Base-by-base conservation (phyloP, 2,329 filamentous ascomycete genomes). In the Neoascochyta sp. region DNA sequence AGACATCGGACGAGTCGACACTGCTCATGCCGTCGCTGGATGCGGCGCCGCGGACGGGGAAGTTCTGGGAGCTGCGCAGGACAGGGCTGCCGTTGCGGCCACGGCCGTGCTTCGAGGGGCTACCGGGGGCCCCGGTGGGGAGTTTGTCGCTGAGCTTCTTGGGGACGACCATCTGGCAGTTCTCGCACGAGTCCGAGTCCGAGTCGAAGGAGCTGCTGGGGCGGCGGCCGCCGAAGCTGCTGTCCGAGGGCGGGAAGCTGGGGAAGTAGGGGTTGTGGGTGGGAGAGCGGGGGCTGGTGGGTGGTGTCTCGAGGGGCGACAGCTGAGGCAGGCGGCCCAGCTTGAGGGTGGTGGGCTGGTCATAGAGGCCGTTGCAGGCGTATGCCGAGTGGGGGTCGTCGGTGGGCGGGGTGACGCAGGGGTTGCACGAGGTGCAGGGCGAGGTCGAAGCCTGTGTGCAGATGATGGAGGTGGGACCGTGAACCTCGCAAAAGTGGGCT, bases 401-500 rank as follows among this genome's bases (percentile, higher is more conserved):
- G 25, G 58, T 56, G 7, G 60, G 57, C 30, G 65, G 63, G 22
- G 65, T 67, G 22, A 64, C 58, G 51, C 65, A 63, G 35, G 69
- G 63, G 42, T 68, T 67, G 54, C 75, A 78, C 50, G 73, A 68
- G 25, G 63, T 56, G 50, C 75, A 78, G 33, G 72, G 64, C 34
- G 74, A 65, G 9, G 73, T 73, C 27, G 73, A 64, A 42, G 75
- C 70, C 55, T 78, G 74, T 36, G 75, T 78, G 59, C 75, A 78
- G 43, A 78, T 73, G 57, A 78, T 76, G 34, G 73, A 76, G 29
- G 74, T 78, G 11, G 75, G 75, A 55, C 75, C 75, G 68, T 78
- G 74, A 58, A 74, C 66, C 63, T 78, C 75, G 62, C 75, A 78
- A 57, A 78, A 78, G 63, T 78, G 75, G 43, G 75, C 76, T 43